A percentile compares a stretch with the other conserved stretches of the same genome.
Evolutionary conservation across 306 rosid species (phyloP).

Genomic region (Quercus glauca): DNA sequence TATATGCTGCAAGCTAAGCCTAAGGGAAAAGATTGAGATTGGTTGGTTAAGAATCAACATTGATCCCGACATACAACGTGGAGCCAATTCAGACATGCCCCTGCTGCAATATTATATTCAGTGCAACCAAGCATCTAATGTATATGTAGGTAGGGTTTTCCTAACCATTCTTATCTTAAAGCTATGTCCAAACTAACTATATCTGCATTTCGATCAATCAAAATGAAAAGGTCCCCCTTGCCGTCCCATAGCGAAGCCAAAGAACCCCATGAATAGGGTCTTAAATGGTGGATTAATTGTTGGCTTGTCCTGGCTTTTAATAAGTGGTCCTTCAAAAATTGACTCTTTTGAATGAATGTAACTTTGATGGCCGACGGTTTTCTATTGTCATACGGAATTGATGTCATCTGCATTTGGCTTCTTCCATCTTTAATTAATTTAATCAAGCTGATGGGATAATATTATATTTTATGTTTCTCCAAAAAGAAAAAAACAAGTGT

Average conservation of each 20-base stretch:
- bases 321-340: slow-evolving; percentile 2
- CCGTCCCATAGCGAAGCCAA: slow-evolving; percentile 10
- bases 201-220: slow-evolving; percentile 9
- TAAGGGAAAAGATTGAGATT: slow-evolving; percentile 26
- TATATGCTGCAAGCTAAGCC: too few species aligned
- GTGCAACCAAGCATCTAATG: slow-evolving; percentile 13
- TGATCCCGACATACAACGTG: slow-evolving; percentile 43
- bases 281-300: neutral
- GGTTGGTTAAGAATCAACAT: slow-evolving; percentile 54
- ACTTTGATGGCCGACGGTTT: neutral
- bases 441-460: too few species aligned
- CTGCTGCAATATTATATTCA: neutral
- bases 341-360: neutral
- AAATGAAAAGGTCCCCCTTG: slow-evolving; percentile 8
- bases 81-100: slow-evolving; percentile 23
- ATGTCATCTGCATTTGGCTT: neutral
- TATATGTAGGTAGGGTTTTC: neutral
- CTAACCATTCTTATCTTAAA: slow-evolving; percentile 17
- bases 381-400: neutral
- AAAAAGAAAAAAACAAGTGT: too few species aligned
- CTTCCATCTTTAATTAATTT: too few species aligned
- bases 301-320: neutral
- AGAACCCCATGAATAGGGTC: neutral
- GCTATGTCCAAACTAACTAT: slow-evolving; percentile 9
- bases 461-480: too few species aligned